Evolutionary conservation across 2,329 filamentous ascomycete species (phyloP).

Genomic region (Phaeophleospora eucalypticola): DNA sequence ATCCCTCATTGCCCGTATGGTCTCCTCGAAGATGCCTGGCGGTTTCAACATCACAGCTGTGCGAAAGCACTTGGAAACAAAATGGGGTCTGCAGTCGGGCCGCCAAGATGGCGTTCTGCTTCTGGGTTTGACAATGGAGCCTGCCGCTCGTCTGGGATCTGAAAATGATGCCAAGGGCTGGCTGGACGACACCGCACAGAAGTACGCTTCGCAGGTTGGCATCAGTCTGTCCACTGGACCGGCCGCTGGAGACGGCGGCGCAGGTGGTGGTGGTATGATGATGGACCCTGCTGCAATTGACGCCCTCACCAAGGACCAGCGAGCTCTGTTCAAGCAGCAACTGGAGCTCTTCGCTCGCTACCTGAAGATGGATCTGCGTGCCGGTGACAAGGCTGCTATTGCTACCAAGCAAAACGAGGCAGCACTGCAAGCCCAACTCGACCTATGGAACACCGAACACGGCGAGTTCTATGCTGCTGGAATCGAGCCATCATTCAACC

Average conservation of each 20-base stretch:
- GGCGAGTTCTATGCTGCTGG: constrained; percentile 93
- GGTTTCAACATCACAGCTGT: constrained; percentile 98
- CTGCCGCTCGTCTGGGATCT: constrained; percentile 77
- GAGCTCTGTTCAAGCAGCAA: constrained; percentile 95
- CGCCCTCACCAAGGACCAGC: constrained; percentile 94
- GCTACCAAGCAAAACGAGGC: constrained; percentile 79
- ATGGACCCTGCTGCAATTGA: constrained; percentile 98
- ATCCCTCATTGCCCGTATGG: constrained; percentile 86
- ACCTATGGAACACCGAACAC: constrained; percentile 92
- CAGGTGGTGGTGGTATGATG: constrained; percentile 85
- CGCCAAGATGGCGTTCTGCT: constrained; percentile 88
- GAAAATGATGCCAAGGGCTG: constrained; percentile 90
- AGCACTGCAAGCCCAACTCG: constrained; percentile 85
- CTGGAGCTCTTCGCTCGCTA: constrained; percentile 92
- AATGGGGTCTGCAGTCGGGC: constrained; percentile 83
- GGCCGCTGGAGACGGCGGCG: constrained; percentile 68
- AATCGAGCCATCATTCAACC: constrained; percentile 89
- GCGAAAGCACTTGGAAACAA: constrained; percentile 88
- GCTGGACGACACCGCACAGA: constrained; percentile 81
- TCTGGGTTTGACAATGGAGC: constrained; percentile 89
- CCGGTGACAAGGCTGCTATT: constrained; percentile 92
- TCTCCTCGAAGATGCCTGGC: constrained; percentile 99
- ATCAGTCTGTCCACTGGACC: constrained; percentile 73
- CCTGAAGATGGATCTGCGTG: constrained; percentile 91
- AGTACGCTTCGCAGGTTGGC: constrained; percentile 80